A percentile compares a stretch with the other conserved stretches of the same genome.
phyloP scores from a whole-genome alignment of 2,329 filamentous ascomycete species.

The Fusarium pseudoanthophilum region DNA sequence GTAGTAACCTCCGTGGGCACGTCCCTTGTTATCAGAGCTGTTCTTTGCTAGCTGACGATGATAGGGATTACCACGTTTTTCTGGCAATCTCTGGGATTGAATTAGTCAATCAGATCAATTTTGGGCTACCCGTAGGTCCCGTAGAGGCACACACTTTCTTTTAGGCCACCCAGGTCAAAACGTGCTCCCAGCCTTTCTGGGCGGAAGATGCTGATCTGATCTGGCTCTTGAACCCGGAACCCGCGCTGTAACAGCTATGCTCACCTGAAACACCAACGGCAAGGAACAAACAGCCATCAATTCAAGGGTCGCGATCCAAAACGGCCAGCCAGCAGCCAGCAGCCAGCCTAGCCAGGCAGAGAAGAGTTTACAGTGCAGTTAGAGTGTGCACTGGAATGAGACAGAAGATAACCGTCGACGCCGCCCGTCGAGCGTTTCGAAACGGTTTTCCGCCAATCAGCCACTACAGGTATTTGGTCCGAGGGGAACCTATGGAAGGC shows the following conservation, averaged over 20 bases:
- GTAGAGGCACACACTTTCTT: neutral
- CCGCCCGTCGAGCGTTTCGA: constrained; percentile 42
- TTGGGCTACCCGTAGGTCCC: constrained; percentile 6
- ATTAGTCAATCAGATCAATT: constrained; percentile 7
- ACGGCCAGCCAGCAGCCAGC: neutral
- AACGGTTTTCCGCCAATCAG: constrained; percentile 45
- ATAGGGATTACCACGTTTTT: constrained; percentile 26
- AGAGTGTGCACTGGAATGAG: neutral
- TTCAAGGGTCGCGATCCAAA: neutral
- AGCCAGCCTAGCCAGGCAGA: neutral
- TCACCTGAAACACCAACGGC: constrained; percentile 34
- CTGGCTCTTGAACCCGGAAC: constrained; percentile 16
- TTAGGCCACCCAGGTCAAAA: neutral
- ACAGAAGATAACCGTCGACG: constrained; percentile 17
- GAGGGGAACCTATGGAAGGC: neutral
- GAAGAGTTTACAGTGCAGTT: neutral
- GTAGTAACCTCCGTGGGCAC: constrained; percentile 24
- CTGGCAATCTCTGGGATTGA: constrained; percentile 14
- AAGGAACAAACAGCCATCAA: constrained; percentile 10
- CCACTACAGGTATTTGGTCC: neutral
- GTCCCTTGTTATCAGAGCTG: constrained; percentile 20
- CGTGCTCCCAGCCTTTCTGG: constrained; percentile 5
- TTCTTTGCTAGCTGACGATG: constrained; percentile 1
- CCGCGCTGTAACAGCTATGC: constrained; percentile 31
- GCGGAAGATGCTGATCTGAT: constrained; percentile 18